These are phyloP conservation scores for Polysphondylium violaceum DNA, from an alignment of 78 protist species.

Conservation along the genomic window DNA sequence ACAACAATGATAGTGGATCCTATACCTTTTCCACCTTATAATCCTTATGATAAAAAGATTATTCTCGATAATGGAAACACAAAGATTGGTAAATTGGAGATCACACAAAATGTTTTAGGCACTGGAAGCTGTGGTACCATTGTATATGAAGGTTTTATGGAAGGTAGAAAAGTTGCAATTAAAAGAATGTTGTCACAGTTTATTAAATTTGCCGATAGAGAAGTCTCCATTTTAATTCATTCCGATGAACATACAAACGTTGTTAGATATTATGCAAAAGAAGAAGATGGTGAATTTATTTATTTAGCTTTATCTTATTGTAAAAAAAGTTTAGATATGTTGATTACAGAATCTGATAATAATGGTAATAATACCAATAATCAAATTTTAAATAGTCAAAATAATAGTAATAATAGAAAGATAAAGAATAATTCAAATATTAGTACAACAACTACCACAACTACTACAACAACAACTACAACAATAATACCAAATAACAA, in stretches of 20 bases:
- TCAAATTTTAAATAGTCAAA: not conserved
- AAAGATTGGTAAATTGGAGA: conserved; percentile 49
- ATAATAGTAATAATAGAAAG: not conserved
- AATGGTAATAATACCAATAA: not conserved
- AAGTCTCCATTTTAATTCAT: conserved; percentile 82
- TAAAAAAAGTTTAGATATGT: conserved; percentile 25
- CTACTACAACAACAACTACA: conserved; percentile 70
- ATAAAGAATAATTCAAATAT: not conserved
- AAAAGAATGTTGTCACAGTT: conserved; percentile 86
- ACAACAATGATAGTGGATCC: not conserved
- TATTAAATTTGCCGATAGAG: conserved; percentile 83
- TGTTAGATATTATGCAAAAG: conserved; percentile 87
- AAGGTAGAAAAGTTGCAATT: conserved; percentile 89
- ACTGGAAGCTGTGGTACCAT: conserved; percentile 91
- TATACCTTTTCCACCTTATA: too few relatives aligned
- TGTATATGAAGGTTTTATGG: conserved; percentile 85
- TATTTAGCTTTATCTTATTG: conserved; percentile 81
- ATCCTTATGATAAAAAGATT: conserved; percentile 8
- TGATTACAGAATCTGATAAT: not conserved
- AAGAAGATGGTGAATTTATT: conserved; percentile 85
- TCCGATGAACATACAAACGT: conserved; percentile 85
- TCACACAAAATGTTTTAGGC: conserved; percentile 74
- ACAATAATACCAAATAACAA: conserved; percentile 60
- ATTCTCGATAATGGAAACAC: conserved; percentile 62
- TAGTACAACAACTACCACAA: conserved; percentile 40